A percentile compares a stretch with the other conserved stretches of the same genome.
Evolutionary conservation across 805 yeast species (phyloP).

Genomic region (Yamadazyma phyllophila): DNA sequence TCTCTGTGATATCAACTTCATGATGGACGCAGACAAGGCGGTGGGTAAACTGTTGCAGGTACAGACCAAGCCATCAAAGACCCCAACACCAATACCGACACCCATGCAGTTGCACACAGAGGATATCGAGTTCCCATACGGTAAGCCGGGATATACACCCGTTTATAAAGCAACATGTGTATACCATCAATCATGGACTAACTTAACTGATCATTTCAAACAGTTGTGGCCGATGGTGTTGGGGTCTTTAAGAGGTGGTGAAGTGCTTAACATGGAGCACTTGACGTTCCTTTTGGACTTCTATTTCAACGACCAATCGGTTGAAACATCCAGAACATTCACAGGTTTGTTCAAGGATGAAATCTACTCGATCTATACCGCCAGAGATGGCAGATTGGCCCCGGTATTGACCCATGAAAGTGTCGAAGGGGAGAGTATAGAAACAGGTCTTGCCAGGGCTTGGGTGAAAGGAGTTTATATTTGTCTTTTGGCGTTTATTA

Average conservation of each 20-base stretch:
- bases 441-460: background rate
- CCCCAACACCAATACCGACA: background rate
- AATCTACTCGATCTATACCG: conserved; percentile 14
- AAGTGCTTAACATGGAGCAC: conserved; percentile 20
- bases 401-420: background rate
- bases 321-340: conserved; percentile 20
- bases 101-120: too few species aligned
- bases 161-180: background rate
- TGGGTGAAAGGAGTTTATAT: conserved; percentile 25
- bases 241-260: conserved; percentile 18
- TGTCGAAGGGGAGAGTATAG: background rate
- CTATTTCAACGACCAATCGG: conserved; percentile 21
- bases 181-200: background rate
- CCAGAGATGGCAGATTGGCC: conserved; percentile 12
- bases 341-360: conserved; percentile 25
- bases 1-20: conserved; percentile 37
- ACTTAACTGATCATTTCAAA: conserved; percentile 14
- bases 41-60: background rate
- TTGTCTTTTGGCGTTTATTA: conserved; percentile 28
- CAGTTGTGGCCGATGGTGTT: conserved; percentile 26
- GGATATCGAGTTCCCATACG: background rate
- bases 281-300: conserved; percentile 29
- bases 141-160: background rate
- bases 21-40: conserved; percentile 21
- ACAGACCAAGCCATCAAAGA: background rate